phyloP scores from a whole-genome alignment of 371 early-diverging fungal species.

The Mortierella sp. region DNA sequence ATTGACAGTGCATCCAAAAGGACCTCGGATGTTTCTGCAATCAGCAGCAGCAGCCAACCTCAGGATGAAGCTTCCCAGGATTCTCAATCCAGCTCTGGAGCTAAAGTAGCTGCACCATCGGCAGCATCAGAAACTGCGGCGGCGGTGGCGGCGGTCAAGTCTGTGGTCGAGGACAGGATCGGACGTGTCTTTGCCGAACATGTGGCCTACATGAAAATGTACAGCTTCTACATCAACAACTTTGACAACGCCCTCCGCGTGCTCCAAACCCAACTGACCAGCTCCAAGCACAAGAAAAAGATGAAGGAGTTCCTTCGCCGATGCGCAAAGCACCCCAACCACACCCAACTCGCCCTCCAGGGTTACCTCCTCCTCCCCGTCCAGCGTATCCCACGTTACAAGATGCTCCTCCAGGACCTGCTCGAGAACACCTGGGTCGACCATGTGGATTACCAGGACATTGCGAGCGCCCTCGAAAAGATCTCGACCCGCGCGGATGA shows the following conservation, averaged over 20 bases:
- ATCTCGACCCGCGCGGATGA: conserved; percentile 73
- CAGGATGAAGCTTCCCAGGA: neutral
- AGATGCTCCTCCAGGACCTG: conserved; percentile 78
- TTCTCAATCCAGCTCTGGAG: neutral
- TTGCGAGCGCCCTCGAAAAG: conserved; percentile 68
- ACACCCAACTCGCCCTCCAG: conserved; percentile 74
- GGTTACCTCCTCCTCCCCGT: conserved; percentile 85
- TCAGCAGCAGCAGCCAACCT: neutral
- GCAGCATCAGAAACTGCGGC: neutral
- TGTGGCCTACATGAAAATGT: conserved; percentile 74
- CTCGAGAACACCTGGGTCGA: conserved; percentile 68
- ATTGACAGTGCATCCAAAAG: neutral
- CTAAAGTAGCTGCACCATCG: neutral
- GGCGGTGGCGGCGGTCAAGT: conserved; percentile 3
- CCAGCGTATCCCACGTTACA: conserved; percentile 87
- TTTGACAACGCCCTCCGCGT: conserved; percentile 74
- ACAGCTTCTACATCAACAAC: conserved; percentile 82
- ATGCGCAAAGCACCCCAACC: conserved; percentile 63
- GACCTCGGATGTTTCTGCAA: neutral
- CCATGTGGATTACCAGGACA: conserved; percentile 73
- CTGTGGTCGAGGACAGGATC: conserved; percentile 52
- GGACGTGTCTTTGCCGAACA: conserved; percentile 63
- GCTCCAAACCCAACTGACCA: conserved; percentile 61
- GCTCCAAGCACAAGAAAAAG: conserved; percentile 52
- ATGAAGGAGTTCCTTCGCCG: conserved; percentile 52